Base-by-base conservation (phyloP, 2,329 filamentous ascomycete species). In the Nemania sp. region DNA sequence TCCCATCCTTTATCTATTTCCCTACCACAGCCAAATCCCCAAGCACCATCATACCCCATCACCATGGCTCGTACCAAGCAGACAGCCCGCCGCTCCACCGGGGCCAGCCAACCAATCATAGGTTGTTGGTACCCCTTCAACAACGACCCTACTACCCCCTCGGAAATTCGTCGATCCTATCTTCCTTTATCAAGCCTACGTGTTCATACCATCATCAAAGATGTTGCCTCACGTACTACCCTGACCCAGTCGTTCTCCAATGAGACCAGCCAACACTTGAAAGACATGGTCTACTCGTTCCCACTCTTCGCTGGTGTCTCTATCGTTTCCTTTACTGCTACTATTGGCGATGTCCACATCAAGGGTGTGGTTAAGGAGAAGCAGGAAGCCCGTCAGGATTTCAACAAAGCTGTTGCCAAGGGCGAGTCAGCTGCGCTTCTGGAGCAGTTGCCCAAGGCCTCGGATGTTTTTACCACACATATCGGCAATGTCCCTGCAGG, bases 221-320 rank as follows among this genome's bases (percentile, higher is more conserved):
- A 64, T 62, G 55, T 68, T 20, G n/a, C 56, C n/a, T 68, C 62
- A 11, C 61, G 66, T 27, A 68, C 66, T 15, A 38, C 35, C 27
- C 41, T 68, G 2, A 68, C 66, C 18, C 66, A 68, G 29, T 27
- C 61, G 5, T 68, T 68, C 32, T 22, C 32, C 11, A 68, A 68
- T 38, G 32, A 61, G 24, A 61, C 26, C 27, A 45, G 20, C n/a
- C 26, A 61, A 11, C 45, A 55, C 24, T 51, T 67, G 22, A n/a
- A 54, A 24, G 51, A 68, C 22, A 57, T 68, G 18, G 49, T 64
- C 49, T 68, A 68, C 43, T 68, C 66, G n/a, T 68, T 68, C 29
- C 66, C 66, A 15, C 20, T 64, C 15, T 61, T 61, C 43, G 56
- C 27, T 26, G 66, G 66, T 52, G 56, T 68, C 18, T 61, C 66